Evolutionary conservation across 2,329 filamentous ascomycete species (phyloP).

Genomic region (Chrysoporthe cubensis): DNA sequence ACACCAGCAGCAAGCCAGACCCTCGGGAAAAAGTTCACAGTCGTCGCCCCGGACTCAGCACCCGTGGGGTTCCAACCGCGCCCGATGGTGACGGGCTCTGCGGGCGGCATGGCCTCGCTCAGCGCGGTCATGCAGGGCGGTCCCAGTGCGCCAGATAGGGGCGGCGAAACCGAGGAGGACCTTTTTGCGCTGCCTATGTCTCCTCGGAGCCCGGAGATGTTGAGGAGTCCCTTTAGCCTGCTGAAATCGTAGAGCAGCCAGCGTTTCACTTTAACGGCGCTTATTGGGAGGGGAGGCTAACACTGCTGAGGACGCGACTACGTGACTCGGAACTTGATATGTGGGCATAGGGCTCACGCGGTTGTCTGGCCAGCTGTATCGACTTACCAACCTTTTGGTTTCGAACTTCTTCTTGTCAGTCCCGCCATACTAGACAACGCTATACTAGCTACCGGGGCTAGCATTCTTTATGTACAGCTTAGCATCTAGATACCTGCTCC

Average conservation of each 20-base stretch:
- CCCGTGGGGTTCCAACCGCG: slow-evolving; percentile 59
- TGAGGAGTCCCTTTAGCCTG: slow-evolving; percentile 77
- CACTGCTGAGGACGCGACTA: no score
- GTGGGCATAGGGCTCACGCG: background rate
- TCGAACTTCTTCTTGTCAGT: slow-evolving; percentile 11
- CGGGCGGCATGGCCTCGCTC: slow-evolving; percentile 42
- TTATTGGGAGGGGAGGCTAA: background rate
- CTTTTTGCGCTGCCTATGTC: slow-evolving; percentile 87
- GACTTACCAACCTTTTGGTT: slow-evolving; percentile 15
- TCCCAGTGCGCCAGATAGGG: slow-evolving; percentile 36
- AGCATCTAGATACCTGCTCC: slow-evolving; percentile 29
- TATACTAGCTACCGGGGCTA: slow-evolving; percentile 13
- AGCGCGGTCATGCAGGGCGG: slow-evolving; percentile 46
- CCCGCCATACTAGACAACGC: slow-evolving; percentile 14
- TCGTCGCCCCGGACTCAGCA: slow-evolving; percentile 45
- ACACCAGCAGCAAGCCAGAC: slow-evolving; percentile 18
- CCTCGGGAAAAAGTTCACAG: slow-evolving; percentile 21
- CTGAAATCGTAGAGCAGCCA: slow-evolving; percentile 34
- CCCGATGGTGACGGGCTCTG: slow-evolving; percentile 20
- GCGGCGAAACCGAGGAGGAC: slow-evolving; percentile 70
- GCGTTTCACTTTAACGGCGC: background rate
- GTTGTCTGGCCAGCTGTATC: background rate
- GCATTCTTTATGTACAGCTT: slow-evolving; percentile 19
- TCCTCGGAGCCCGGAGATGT: slow-evolving; percentile 83
- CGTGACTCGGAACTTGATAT: background rate